Base-by-base conservation (phyloP, 345 rosid species). In the Clausena lansium region DNA sequence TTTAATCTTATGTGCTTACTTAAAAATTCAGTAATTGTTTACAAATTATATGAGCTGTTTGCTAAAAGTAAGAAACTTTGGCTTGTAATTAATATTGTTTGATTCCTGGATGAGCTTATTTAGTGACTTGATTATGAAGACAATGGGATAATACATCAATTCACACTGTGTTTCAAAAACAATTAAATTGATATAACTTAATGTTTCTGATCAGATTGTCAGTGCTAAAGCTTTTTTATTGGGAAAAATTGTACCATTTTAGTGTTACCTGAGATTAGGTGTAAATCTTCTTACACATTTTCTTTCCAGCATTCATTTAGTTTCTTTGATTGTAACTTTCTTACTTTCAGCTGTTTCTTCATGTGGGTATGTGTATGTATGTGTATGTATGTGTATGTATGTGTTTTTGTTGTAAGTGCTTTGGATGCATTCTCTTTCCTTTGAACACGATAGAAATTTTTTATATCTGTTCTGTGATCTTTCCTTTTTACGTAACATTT, bases 1-100 rank as follows among this genome's bases (percentile, higher is more conserved):
- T 58, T 79, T 60, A 55, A 72, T 73, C 32, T 70, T 62, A 52
- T 64, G 35, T 9, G 61, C 58, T 28, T 71, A 24, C 75, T 28
- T 70, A 28, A 35, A 62, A 30, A 15, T 70, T 11, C 70, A 39
- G 32, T 64, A 19, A 11, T 70, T 76, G 32, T 74, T 55, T 10
- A n/a, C 45, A 41, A 58, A 20, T 39, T 38, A 22, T 45, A 24
- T 58, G 27, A 9, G 20, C 22, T 28, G 19, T 25, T 55, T 78
- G 61, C 57, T 45, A 47, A 50, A 35, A 4, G 64, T 35, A 38
- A 17, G 70, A 55, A 20, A 32, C 3, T 58, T 65, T 28, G 20
- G 27, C 57, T 68, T 77, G 36, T 50, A 25, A 74, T 52, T 50
- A 33, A 62, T 52, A 52, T 52, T 45, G 28, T 17, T 0, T 81